Percentiles rank a stretch among this genome's conserved stretches.
Conservation (phyloP, 495 filamentous ascomycete species). For the Podospora sp. region DNA sequence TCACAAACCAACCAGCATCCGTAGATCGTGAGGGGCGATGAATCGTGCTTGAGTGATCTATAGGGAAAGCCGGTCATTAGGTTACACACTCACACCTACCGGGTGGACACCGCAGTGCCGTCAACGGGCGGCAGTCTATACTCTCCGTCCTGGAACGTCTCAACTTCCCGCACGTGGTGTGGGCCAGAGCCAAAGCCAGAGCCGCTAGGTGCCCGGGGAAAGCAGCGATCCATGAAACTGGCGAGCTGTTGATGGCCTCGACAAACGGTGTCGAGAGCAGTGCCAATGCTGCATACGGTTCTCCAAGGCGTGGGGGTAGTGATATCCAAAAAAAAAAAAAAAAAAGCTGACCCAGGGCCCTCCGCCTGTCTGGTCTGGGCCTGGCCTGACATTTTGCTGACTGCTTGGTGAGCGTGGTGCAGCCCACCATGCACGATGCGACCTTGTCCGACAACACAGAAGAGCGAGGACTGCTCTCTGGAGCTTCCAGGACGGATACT, state of each 20-base stretch:
- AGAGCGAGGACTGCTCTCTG: background rate
- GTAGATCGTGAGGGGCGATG: background rate
- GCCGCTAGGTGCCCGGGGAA: background rate
- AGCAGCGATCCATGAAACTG: background rate
- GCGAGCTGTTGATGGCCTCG: background rate
- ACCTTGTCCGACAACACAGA: constrained; percentile 15
- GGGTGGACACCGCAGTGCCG: background rate
- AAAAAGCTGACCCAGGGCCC: background rate
- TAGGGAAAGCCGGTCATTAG: background rate
- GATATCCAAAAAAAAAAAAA: background rate
- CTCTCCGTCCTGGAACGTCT: background rate
- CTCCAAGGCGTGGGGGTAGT: constrained; percentile 5
- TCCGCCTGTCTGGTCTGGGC: background rate
- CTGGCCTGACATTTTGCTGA: background rate
- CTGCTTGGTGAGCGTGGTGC: background rate
- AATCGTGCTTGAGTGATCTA: background rate
- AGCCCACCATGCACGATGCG: constrained; percentile 10
- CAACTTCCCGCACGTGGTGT: background rate
- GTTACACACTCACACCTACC: background rate
- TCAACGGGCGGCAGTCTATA: background rate
- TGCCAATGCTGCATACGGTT: background rate
- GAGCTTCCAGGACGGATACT: background rate
- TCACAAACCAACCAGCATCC: background rate
- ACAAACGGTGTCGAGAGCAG: background rate
- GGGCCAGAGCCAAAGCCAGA: background rate